Base-by-base conservation (phyloP, 768 basidiomycete genomes). In the Rhodotorula sphaerocarpa region DNA sequence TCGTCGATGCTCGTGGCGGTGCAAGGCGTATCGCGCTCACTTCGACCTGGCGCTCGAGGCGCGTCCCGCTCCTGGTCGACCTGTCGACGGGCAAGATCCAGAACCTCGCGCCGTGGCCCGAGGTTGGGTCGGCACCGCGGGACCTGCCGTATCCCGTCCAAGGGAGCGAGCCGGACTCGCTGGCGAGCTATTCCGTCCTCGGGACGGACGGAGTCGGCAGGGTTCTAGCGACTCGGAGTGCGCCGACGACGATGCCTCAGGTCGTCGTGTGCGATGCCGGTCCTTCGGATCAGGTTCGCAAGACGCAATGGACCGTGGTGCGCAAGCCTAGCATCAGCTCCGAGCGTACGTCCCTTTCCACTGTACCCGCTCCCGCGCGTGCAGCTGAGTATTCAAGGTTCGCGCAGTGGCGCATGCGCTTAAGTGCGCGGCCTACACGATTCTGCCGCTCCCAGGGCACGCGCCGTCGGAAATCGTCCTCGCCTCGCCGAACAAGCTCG, bases 21-120 rank as follows among this genome's bases (percentile, higher is more conserved):
- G 31, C 48, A 7, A 10, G 2, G 39, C 28, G 54, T 23, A 23
- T 84, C 23, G 73, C 81, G n/a, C 70, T 79, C 6, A 76, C 79
- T 23, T 82, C 83, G 0, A 72, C 77, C 25, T 84, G 81, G 81
- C 79, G 81, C 1, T 83, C 83, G 1, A 77, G 82, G 14, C 74
- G 75, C 0, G 82, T 80, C 0, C 70, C 86, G 28, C 66, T 86
- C 9, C 74, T 78, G 3, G 75, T 86, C 31, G 76, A 79, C 2
- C 68, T 77, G 9, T 60, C 67, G 10, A 74, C 74, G 21, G 83
- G 84, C 0, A 39, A 56, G 0, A 76, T 83, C 1, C 68, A 57
- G 31, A 77, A 82, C 47, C 53, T 83, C n/a, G 80, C 80, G 0
- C 79, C 78, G 71, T 86, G 2, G 75, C 83, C 43, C 77, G 77